Conservation (phyloP, 2,329 filamentous ascomycete genomes). For the Colletotrichum acutatum region DNA sequence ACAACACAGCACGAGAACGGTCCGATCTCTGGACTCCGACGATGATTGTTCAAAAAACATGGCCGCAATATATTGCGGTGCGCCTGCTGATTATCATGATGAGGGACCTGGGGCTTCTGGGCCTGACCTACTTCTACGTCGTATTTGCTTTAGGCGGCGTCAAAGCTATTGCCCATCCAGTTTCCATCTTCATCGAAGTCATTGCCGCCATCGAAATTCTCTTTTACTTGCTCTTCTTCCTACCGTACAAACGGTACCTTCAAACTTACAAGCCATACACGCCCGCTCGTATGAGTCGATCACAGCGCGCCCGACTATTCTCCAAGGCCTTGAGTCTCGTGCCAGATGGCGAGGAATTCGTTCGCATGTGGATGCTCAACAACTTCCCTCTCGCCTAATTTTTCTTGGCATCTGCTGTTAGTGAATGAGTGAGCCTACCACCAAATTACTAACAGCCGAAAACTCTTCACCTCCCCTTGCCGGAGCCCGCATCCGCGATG, state of each 20-base stretch:
- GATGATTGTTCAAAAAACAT: constrained; percentile 32
- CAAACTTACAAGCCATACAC: constrained; percentile 34
- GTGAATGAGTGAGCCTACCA: too few species aligned
- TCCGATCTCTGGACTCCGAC: neutral
- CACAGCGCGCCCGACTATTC: constrained; percentile 23
- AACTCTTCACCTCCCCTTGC: too few species aligned
- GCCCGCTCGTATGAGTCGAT: constrained; percentile 7
- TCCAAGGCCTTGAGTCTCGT: constrained; percentile 44
- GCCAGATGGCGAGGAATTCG: constrained; percentile 61
- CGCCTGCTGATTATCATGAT: constrained; percentile 19
- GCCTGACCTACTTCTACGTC: constrained; percentile 38
- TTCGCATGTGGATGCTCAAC: constrained; percentile 72
- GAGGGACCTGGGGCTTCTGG: constrained; percentile 30
- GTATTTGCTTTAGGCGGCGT: constrained; percentile 37
- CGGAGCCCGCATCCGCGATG: too few species aligned
- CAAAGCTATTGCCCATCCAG: constrained; percentile 36
- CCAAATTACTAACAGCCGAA: too few species aligned
- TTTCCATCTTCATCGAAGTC: constrained; percentile 40
- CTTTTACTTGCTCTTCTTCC: constrained; percentile 56
- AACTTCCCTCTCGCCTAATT: too few species aligned
- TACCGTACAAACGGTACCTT: constrained; percentile 54
- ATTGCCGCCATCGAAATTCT: constrained; percentile 50
- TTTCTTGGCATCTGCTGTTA: too few species aligned
- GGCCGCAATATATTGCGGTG: constrained; percentile 29
- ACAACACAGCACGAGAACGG: neutral